phyloP scores from a whole-genome alignment of 2,329 filamentous ascomycete species.

The Alternaria tenuissima region DNA sequence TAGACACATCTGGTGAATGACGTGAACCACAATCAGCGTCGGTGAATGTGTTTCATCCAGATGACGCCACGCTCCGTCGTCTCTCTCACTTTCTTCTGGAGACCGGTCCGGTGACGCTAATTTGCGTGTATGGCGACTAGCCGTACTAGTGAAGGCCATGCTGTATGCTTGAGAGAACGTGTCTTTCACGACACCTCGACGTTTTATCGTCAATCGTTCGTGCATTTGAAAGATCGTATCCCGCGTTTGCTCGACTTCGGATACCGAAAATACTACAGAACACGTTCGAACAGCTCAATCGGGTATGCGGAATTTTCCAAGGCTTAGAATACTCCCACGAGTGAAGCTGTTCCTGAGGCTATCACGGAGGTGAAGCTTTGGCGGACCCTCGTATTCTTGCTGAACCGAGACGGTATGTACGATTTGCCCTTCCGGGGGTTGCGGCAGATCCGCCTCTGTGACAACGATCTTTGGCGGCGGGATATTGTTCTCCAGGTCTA shows the following conservation, averaged over 20 bases:
- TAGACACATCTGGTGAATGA: background rate
- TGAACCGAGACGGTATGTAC: constrained; percentile 29
- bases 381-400: constrained; percentile 27
- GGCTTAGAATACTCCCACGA: constrained; percentile 26
- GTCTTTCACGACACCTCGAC: background rate
- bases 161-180: background rate
- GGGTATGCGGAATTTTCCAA: constrained; percentile 16
- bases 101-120: background rate
- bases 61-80: background rate
- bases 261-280: background rate
- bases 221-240: too few species aligned
- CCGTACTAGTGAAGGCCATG: background rate
- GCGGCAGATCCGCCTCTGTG: constrained; percentile 3
- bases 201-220: too few species aligned
- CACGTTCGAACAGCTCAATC: background rate
- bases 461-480: background rate
- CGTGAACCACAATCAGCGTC: background rate
- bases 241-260: background rate
- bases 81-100: background rate
- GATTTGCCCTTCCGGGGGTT: constrained; percentile 17
- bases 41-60: background rate
- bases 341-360: constrained; percentile 35
- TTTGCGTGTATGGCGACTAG: background rate
- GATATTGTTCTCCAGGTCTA: background rate
- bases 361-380: constrained; percentile 28